phyloP scores from a whole-genome alignment of 2,329 filamentous ascomycete genomes.

The Pseudopithomyces chartarum region DNA sequence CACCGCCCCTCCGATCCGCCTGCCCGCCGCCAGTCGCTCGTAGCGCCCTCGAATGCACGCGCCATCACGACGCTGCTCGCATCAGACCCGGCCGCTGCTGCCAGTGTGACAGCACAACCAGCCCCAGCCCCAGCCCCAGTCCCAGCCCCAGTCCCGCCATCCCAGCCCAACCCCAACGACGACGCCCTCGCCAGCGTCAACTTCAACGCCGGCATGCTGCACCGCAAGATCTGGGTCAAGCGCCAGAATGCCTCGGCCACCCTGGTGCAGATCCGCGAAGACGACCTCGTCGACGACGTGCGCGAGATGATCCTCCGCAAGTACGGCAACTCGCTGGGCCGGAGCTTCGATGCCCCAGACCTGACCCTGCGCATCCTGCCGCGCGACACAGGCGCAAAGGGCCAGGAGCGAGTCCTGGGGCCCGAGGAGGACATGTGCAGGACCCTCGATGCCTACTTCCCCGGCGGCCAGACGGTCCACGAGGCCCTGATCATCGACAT shows the following conservation, averaged over 20 bases:
- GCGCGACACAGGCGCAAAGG: slow-evolving; percentile 59
- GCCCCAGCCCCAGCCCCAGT: slow-evolving; percentile 9
- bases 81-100: slow-evolving; percentile 36
- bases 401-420: slow-evolving; percentile 71
- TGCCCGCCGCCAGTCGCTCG: slow-evolving; percentile 46
- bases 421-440: slow-evolving; percentile 84
- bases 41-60: slow-evolving; percentile 46
- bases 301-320: slow-evolving; percentile 91
- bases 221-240: slow-evolving; percentile 93
- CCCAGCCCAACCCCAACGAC: slow-evolving; percentile 36
- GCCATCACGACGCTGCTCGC: slow-evolving; percentile 61
- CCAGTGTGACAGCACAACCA: slow-evolving; percentile 9
- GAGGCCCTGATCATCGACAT: slow-evolving; percentile 93
- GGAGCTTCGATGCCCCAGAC: slow-evolving; percentile 88
- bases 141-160: too few species aligned
- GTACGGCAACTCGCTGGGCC: slow-evolving; percentile 90
- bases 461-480: slow-evolving; percentile 83
- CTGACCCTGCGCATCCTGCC: slow-evolving; percentile 77
- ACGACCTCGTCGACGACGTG: slow-evolving; percentile 92
- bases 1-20: slow-evolving; percentile 25
- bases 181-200: slow-evolving; percentile 44
- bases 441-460: slow-evolving; percentile 81
- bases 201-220: slow-evolving; percentile 47
- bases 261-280: slow-evolving; percentile 80
- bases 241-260: slow-evolving; percentile 85